Conservation (phyloP, 352 stramenopile species). For the Blastocystis hominis region DNA sequence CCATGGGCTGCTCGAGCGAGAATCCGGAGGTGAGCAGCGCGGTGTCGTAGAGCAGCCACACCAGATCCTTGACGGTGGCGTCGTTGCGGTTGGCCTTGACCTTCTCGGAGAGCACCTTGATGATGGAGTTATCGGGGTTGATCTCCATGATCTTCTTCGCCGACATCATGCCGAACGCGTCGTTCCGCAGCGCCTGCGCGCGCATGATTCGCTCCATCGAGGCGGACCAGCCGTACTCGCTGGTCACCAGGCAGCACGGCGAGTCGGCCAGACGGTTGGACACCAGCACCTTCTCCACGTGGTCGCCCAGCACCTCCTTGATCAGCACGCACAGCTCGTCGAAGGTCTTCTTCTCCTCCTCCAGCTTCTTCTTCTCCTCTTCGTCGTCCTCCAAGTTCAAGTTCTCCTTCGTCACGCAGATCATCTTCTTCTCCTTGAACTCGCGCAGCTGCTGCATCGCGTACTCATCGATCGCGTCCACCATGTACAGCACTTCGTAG, state of each 20-base stretch:
- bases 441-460: constrained; percentile 97
- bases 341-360: constrained; percentile 88
- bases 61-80: constrained; percentile 98
- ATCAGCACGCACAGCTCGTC: constrained; percentile 96
- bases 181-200: constrained; percentile 93
- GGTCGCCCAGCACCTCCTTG: constrained; percentile 98
- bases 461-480: constrained; percentile 99
- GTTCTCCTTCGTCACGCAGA: constrained; percentile 83
- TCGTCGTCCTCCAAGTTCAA: constrained; percentile 68
- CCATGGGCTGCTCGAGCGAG: constrained; percentile 92
- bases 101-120: constrained; percentile 93
- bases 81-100: constrained; percentile 92
- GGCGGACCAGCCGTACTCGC: constrained; percentile 97
- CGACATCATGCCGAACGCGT: constrained; percentile 91
- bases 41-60: constrained; percentile 98
- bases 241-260: constrained; percentile 93
- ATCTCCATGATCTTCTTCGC: constrained; percentile 99
- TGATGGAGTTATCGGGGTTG: constrained; percentile 96
- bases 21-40: constrained; percentile 95
- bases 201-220: constrained; percentile 99
- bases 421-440: constrained; percentile 98
- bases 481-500: constrained; percentile 97
- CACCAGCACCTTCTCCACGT: constrained; percentile 99
- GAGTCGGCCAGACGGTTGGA: constrained; percentile 95
- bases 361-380: constrained; percentile 94